Evolutionary conservation across 2,329 filamentous ascomycete species (phyloP).

Genomic region (Elsinoe australis): DNA sequence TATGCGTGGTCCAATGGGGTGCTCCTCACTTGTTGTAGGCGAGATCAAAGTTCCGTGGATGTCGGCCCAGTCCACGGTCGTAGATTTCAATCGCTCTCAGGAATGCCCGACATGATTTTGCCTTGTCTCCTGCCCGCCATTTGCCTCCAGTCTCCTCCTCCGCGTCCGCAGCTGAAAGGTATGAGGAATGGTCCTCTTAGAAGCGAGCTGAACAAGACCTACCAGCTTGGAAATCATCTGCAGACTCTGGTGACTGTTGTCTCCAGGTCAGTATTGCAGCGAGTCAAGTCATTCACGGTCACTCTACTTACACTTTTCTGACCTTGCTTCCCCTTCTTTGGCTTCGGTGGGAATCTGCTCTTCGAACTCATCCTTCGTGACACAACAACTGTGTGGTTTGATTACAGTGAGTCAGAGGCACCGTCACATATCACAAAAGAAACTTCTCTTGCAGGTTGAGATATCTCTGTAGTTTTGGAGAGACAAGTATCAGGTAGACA

Average conservation of each 20-base stretch:
- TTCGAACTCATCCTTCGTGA: slow-evolving; percentile 10
- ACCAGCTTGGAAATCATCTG: slow-evolving; percentile 61
- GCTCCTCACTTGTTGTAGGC: slow-evolving; percentile 62
- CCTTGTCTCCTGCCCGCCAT: slow-evolving; percentile 63
- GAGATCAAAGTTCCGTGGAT: slow-evolving; percentile 58
- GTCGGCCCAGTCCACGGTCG: slow-evolving; percentile 53
- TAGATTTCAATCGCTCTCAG: slow-evolving; percentile 60
- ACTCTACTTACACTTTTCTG: slow-evolving; percentile 16
- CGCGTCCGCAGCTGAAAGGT: slow-evolving; percentile 49
- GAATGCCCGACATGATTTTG: slow-evolving; percentile 56
- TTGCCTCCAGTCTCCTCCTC: slow-evolving; percentile 66
- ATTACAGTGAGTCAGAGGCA: too few species aligned
- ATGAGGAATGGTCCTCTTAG: slow-evolving; percentile 12
- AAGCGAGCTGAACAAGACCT: slow-evolving; percentile 20
- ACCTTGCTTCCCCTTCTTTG: slow-evolving; percentile 18
- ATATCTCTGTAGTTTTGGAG: too few species aligned
- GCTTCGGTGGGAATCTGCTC: slow-evolving; percentile 5
- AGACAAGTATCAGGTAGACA: too few species aligned
- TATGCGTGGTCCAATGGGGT: not conserved
- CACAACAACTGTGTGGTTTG: too few species aligned
- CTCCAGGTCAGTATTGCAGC: not conserved
- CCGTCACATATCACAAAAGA: too few species aligned
- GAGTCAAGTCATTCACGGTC: not conserved
- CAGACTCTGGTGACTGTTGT: slow-evolving; percentile 44
- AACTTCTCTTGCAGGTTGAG: too few species aligned